Conservation (phyloP, 352 stramenopile species). For the Pythium guiyangense region DNA sequence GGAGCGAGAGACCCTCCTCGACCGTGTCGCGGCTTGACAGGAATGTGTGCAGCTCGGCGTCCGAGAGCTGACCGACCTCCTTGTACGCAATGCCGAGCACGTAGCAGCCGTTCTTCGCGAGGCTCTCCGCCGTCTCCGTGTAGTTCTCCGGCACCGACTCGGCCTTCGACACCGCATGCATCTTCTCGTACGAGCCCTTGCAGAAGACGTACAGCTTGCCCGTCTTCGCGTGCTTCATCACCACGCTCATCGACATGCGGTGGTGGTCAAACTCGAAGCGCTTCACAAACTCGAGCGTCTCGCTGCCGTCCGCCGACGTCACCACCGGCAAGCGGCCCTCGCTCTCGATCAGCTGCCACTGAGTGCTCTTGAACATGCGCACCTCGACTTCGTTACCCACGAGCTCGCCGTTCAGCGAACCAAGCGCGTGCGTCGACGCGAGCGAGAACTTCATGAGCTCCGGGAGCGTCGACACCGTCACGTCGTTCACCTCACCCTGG, state of each 20-base stretch:
- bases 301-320: constrained; percentile 28
- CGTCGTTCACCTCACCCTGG: constrained; percentile 52
- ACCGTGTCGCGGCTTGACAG: constrained; percentile 65
- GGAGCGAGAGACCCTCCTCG: constrained; percentile 64
- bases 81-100: constrained; percentile 81
- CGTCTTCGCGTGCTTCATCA: constrained; percentile 61
- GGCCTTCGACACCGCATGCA: constrained; percentile 50
- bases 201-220: constrained; percentile 74
- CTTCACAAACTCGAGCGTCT: constrained; percentile 79
- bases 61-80: constrained; percentile 33
- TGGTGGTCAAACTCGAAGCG: constrained; percentile 91
- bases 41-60: constrained; percentile 32
- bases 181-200: constrained; percentile 89
- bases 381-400: constrained; percentile 89
- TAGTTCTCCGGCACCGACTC: constrained; percentile 71
- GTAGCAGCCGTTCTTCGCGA: constrained; percentile 85
- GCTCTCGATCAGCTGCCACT: constrained; percentile 58
- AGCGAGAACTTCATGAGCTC: constrained; percentile 59
- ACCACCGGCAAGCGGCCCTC: constrained; percentile 43
- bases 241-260: constrained; percentile 88
- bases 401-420: constrained; percentile 53
- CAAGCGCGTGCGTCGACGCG: constrained; percentile 82
- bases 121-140: constrained; percentile 40
- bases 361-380: constrained; percentile 79
- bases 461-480: constrained; percentile 28